Conservation (phyloP, 1,284 basidiomycete genomes). For the Pseudozyma sp. region DNA sequence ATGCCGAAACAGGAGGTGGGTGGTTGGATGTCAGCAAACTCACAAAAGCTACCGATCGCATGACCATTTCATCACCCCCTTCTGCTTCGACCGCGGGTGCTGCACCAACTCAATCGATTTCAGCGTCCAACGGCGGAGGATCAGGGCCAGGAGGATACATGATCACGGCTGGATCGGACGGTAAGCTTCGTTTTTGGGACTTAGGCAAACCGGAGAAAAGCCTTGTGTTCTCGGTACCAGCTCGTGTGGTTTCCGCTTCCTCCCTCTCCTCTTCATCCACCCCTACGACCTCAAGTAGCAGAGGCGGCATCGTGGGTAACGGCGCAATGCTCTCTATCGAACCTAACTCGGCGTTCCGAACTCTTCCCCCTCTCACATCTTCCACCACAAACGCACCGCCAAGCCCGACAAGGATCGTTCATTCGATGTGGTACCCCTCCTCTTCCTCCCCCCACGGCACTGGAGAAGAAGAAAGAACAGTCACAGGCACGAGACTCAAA, state of each 20-base stretch:
- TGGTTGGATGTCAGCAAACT: constrained; percentile 63
- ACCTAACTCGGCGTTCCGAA: constrained; percentile 26
- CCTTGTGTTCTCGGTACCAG: constrained; percentile 29
- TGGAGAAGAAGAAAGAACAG: background rate
- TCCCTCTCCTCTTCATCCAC: background rate
- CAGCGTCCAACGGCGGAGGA: constrained; percentile 1
- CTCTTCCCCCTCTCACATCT: background rate
- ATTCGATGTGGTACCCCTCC: constrained; percentile 13
- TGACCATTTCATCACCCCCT: constrained; percentile 2
- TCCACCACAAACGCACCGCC: too few species aligned
- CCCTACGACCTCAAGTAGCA: background rate
- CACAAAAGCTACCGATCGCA: constrained; percentile 12
- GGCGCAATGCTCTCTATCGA: constrained; percentile 18
- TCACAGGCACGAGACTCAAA: constrained; percentile 14
- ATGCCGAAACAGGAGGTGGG: constrained; percentile 33
- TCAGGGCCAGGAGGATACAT: constrained; percentile 76
- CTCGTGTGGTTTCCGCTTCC: constrained; percentile 8
- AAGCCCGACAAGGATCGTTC: constrained; percentile 10
- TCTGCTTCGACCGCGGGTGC: background rate
- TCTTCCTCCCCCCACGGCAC: background rate
- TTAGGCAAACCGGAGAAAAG: constrained; percentile 75
- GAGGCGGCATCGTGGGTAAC: background rate
- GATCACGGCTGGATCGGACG: constrained; percentile 84
- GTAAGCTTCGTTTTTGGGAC: constrained; percentile 85
- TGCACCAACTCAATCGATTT: background rate